Evolutionary conservation across 371 early-diverging fungal genomes (phyloP), one percentile per base, ranked within the genome.

Genomic region (Syncephalis plumigaleata): DNA sequence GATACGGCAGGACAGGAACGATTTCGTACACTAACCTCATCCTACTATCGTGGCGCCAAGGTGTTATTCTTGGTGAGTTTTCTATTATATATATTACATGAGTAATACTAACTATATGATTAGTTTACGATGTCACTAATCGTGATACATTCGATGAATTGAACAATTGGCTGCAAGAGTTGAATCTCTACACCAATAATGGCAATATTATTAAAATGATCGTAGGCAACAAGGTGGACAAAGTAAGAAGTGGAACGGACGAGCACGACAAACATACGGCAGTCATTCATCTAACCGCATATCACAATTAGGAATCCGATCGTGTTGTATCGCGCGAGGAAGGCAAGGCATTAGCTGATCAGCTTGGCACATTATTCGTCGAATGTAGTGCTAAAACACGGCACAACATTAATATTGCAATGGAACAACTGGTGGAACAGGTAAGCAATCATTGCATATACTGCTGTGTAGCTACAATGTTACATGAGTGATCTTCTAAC

Each of bases 1-100:
- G 99, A 99, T 63, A 99, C 99, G 1, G 99, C 99, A 5, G 99
- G 99, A 11, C 99, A 99, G 67, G 99, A 99, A 64, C 77, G 99
- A 27, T 99, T 99, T 67, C 71, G 98, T 49, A 97, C 99, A 0
- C 75, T 99, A 44, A 99, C 99, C n/a, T 91, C 92, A 2, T 87
- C 89, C 25, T 99, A 98, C 64, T 98, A 98, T 59, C 79, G 97
- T 44, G 98, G 97, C 16, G 99, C 99, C 94, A 99, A 63, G 99
- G 99, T 17, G 91, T 99, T 11, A 84, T 99, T 52, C 64, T 98
- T 23, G 92, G 85, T 81, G 70, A 46, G 26, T 37, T n/a, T 4
- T 11, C 36, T n/a, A 23, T 15, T 20, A 31, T 47, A 15, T 26
- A 20, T 48, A 42, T 18, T 26, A 31, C 42, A 22, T 36, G 15